Conservation (phyloP, 352 stramenopile species). For the Phytopythium aichiense region DNA sequence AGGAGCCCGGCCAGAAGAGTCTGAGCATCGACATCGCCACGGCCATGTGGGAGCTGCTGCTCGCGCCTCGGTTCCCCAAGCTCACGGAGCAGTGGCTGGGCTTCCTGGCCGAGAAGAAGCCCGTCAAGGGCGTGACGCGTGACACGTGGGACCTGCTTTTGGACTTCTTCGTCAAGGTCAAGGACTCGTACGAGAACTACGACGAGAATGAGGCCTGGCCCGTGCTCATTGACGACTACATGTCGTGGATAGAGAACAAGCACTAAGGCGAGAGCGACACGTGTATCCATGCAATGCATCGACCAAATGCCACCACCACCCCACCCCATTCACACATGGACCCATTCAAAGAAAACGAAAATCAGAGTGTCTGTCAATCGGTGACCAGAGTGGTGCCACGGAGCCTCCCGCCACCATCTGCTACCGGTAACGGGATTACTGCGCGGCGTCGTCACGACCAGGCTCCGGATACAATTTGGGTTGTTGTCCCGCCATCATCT, state of each 20-base stretch:
- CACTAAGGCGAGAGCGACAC: constrained; percentile 28
- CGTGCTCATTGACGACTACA: constrained; percentile 89
- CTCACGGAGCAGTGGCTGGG: constrained; percentile 63
- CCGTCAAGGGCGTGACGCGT: constrained; percentile 76
- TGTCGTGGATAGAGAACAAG: constrained; percentile 75
- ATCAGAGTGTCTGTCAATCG: not conserved
- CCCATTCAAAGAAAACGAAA: not conserved
- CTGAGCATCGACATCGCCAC: constrained; percentile 80
- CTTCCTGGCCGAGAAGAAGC: constrained; percentile 76
- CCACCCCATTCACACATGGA: too few relatives aligned
- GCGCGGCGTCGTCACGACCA: not conserved
- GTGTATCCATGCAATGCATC: not conserved
- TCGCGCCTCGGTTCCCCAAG: constrained; percentile 59
- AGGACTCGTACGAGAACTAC: constrained; percentile 77
- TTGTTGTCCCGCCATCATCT: not conserved
- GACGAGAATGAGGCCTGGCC: constrained; percentile 89
- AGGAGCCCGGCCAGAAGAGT: constrained; percentile 86
- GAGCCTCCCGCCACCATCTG: not conserved
- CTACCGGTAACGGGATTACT: not conserved
- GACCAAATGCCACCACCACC: too few relatives aligned
- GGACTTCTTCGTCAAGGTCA: constrained; percentile 84
- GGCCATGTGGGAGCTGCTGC: constrained; percentile 85
- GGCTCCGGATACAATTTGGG: not conserved
- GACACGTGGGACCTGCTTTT: constrained; percentile 86
- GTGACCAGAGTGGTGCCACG: not conserved